phyloP scores from a whole-genome alignment of 129 eudicot species.

The Deinandra increscens region DNA sequence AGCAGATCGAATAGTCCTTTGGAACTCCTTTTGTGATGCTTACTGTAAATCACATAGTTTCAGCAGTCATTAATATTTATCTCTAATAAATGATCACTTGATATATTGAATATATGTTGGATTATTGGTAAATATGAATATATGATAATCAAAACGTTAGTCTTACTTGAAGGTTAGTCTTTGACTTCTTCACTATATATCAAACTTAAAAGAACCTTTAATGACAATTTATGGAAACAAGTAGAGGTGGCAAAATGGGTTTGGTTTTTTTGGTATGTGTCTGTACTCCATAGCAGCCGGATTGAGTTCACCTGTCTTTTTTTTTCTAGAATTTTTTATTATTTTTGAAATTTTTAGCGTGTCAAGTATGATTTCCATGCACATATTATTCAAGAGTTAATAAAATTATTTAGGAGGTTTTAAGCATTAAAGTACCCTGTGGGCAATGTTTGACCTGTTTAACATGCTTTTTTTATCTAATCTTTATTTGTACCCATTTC shows the following conservation, averaged over 20 bases:
- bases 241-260: not conserved
- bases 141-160: not conserved
- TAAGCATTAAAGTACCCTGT: not conserved
- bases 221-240: not conserved
- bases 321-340: not conserved
- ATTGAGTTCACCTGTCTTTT: not conserved
- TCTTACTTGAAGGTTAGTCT: not conserved
- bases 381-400: not conserved
- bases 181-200: not conserved
- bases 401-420: not conserved
- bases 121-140: not conserved
- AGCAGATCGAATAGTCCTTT: not conserved
- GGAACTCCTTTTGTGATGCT: not conserved
- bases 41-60: not conserved
- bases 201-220: not conserved
- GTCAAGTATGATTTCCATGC: not conserved
- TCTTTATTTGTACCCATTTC: not conserved
- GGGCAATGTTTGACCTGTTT: not conserved
- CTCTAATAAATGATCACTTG: constrained; percentile 1
- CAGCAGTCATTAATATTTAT: not conserved
- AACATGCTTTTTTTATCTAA: not conserved
- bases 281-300: too few species aligned
- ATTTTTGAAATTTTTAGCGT: not conserved
- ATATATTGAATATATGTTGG: not conserved
- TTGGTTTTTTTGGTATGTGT: not conserved